A percentile compares a stretch with the other conserved stretches of the same genome.
phyloP scores from a whole-genome alignment of 257 asterid genomes.

The Ajuga chamaepitys region DNA sequence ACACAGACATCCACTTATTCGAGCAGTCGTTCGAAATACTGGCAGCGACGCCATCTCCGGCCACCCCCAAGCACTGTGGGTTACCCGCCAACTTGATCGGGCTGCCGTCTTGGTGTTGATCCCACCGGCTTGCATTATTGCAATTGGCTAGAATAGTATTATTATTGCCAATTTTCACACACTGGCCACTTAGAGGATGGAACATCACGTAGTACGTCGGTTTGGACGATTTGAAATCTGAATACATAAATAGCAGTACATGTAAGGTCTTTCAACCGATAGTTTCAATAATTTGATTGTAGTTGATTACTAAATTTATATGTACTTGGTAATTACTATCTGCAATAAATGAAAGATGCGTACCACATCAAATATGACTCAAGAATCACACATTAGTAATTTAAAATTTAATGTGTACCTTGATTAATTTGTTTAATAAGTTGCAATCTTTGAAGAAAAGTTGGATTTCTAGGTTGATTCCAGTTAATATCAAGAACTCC shows the following conservation, averaged over 20 bases:
- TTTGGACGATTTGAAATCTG: slow-evolving; percentile 32
- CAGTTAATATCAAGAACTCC: slow-evolving; percentile 48
- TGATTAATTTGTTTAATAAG: slow-evolving; percentile 39
- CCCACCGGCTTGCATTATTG: slow-evolving; percentile 29
- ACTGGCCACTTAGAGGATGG: slow-evolving; percentile 58
- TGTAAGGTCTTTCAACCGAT: no score
- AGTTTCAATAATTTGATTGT: no score
- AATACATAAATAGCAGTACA: no score
- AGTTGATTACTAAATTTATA: no score
- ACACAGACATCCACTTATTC: slow-evolving; percentile 37
- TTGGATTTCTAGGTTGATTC: slow-evolving; percentile 32
- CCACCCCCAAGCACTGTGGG: slow-evolving; percentile 27
- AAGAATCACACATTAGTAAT: no score
- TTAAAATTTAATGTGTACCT: slow-evolving; percentile 34
- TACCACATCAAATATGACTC: no score
- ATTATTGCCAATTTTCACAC: slow-evolving; percentile 13
- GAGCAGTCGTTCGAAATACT: slow-evolving; percentile 33
- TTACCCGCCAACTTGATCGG: slow-evolving; percentile 28
- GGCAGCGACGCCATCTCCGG: slow-evolving; percentile 27
- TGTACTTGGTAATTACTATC: no score
- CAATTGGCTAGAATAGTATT: slow-evolving; percentile 23
- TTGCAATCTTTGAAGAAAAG: slow-evolving; percentile 31
- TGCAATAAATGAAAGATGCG: no score
- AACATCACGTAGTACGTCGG: slow-evolving; percentile 29
- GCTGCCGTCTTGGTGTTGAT: slow-evolving; percentile 24